Conservation (phyloP, 2,329 filamentous ascomycete genomes). For the Clarireedia sp. region DNA sequence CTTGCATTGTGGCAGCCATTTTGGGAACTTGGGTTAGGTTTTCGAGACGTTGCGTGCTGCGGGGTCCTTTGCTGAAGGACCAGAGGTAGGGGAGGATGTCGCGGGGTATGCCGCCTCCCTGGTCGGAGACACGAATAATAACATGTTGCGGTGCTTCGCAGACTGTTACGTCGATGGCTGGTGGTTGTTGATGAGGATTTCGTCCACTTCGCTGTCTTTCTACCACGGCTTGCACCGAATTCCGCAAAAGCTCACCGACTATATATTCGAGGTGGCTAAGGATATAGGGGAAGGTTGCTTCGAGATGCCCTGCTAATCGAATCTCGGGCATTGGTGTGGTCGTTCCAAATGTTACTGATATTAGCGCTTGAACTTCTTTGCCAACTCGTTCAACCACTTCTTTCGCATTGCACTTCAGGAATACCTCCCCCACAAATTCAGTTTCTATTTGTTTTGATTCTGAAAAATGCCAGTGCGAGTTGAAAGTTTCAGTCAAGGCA, state of each 20-base stretch:
- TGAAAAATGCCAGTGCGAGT: conserved; percentile 82
- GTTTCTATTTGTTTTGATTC: conserved; percentile 51
- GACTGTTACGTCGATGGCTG: conserved; percentile 87
- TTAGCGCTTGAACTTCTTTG: conserved; percentile 64
- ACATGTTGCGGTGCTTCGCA: conserved; percentile 93
- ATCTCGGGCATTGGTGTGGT: conserved; percentile 70
- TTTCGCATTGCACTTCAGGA: conserved; percentile 83
- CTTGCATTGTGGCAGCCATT: conserved; percentile 89
- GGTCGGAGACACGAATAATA: conserved; percentile 92
- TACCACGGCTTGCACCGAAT: conserved; percentile 87
- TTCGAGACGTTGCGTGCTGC: conserved; percentile 66
- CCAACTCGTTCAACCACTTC: conserved; percentile 84
- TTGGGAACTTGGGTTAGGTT: conserved; percentile 83
- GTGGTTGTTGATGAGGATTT: conserved; percentile 38
- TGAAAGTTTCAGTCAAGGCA: conserved; percentile 87
- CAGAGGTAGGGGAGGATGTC: conserved; percentile 84
- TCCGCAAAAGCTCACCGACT: conserved; percentile 86
- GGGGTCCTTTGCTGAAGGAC: conserved; percentile 92
- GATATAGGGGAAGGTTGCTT: conserved; percentile 93
- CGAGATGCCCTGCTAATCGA: conserved; percentile 72
- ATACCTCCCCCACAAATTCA: conserved; percentile 92
- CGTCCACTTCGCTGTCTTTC: conserved; percentile 52
- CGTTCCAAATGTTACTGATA: conserved; percentile 65
- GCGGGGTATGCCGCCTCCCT: conserved; percentile 81
- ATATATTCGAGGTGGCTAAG: conserved; percentile 96